These are phyloP conservation scores for Xylaria grammica DNA, from an alignment of 495 filamentous ascomycete genomes.

Conservation along the genomic window DNA sequence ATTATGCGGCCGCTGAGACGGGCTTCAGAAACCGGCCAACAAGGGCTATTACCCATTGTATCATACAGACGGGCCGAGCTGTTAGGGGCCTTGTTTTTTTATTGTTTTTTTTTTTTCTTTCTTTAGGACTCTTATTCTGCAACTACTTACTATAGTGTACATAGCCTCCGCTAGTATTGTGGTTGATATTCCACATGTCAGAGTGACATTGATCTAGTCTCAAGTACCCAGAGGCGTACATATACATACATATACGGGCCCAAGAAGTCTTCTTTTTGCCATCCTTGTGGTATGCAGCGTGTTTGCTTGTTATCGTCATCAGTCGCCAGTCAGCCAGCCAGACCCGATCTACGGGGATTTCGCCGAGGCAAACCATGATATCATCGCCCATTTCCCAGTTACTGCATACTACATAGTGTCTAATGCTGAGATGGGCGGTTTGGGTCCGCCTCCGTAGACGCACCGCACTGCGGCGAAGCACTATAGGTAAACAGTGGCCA, in stretches of 20 bases:
- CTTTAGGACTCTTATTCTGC: not conserved
- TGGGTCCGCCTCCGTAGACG: not conserved
- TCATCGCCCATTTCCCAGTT: constrained; percentile 13
- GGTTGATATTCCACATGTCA: constrained; percentile 20
- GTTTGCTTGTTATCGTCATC: constrained; percentile 13
- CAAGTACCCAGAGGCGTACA: constrained; percentile 8
- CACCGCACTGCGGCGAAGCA: constrained; percentile 17
- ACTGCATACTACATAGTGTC: not conserved
- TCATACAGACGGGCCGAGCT: constrained; percentile 11
- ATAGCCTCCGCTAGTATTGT: not conserved
- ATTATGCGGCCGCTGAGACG: constrained; percentile 17
- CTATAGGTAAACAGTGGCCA: constrained; percentile 11
- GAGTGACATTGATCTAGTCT: constrained; percentile 15
- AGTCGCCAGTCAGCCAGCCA: constrained; percentile 7
- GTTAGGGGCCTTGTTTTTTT: not conserved
- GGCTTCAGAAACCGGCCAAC: constrained; percentile 2
- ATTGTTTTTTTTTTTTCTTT: too few species aligned
- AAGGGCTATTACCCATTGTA: too few species aligned
- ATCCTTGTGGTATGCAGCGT: constrained; percentile 25
- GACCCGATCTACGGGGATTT: constrained; percentile 17
- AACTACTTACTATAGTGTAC: not conserved
- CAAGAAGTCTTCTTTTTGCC: not conserved
- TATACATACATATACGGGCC: constrained; percentile 7
- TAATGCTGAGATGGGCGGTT: constrained; percentile 3
- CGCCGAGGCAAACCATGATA: constrained; percentile 23